Conservation (phyloP, 441 rosid genomes). For the Populus hybrid region DNA sequence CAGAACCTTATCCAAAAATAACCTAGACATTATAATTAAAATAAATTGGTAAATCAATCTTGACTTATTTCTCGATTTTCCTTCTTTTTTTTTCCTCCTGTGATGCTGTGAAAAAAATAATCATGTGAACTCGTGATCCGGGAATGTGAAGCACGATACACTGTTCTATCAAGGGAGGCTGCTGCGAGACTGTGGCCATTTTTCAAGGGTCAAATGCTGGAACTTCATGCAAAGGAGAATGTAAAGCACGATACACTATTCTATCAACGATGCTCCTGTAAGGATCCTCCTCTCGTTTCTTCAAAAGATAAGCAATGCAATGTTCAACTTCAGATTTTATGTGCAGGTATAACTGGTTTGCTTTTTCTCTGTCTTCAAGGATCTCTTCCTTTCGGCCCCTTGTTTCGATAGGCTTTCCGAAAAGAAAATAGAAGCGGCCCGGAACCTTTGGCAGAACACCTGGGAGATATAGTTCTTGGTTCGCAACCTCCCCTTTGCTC, state of each 20-base stretch:
- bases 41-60: too few species aligned
- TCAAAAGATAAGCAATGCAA: slow-evolving; percentile 58
- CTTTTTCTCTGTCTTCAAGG: slow-evolving; percentile 50
- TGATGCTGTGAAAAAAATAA: too few species aligned
- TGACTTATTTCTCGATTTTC: too few species aligned
- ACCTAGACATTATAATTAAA: too few species aligned
- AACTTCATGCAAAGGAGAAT: slow-evolving; percentile 42
- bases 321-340: slow-evolving; percentile 57
- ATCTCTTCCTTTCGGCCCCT: slow-evolving; percentile 49
- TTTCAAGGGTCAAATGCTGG: slow-evolving; percentile 62
- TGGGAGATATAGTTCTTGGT: slow-evolving; percentile 46
- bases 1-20: too few species aligned
- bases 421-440: slow-evolving; percentile 65
- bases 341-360: slow-evolving; percentile 59
- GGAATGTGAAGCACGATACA: too few species aligned
- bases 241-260: slow-evolving; percentile 36
- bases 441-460: slow-evolving; percentile 71
- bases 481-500: slow-evolving; percentile 58
- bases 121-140: too few species aligned
- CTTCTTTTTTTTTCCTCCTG: too few species aligned
- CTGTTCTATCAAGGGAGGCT: neutral
- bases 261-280: slow-evolving; percentile 64
- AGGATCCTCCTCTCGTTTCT: slow-evolving; percentile 83
- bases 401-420: slow-evolving; percentile 66
- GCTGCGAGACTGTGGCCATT: neutral